Evolutionary conservation across 2,329 filamentous ascomycete genomes (phyloP).

Genomic region (Cladosporium sp.): DNA sequence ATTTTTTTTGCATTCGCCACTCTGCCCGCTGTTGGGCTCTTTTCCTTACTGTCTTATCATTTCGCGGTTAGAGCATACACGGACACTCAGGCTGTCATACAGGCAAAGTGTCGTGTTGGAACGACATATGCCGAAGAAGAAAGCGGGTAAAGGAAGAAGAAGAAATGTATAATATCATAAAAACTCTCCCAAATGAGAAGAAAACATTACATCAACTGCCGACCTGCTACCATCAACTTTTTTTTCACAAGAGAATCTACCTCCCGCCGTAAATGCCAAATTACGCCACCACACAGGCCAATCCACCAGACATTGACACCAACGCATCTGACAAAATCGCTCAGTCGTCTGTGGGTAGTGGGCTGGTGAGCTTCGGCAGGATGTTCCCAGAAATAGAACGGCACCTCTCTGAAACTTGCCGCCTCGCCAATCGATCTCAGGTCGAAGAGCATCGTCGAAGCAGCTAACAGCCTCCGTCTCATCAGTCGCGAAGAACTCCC

Average conservation of each 20-base stretch:
- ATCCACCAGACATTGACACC: not conserved
- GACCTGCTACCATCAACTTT: too few species aligned
- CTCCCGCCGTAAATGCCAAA: not conserved
- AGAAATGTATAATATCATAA: not conserved
- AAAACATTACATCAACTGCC: not conserved
- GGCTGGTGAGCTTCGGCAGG: too few species aligned
- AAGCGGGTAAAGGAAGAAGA: not conserved
- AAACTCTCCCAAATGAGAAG: not conserved
- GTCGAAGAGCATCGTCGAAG: not conserved
- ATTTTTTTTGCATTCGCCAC: not conserved
- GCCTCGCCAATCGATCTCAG: not conserved
- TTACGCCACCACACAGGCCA: not conserved
- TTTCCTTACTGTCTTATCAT: not conserved
- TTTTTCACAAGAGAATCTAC: not conserved
- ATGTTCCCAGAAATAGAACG: not conserved
- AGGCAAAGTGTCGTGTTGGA: not conserved
- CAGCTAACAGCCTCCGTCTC: not conserved
- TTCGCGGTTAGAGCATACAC: not conserved
- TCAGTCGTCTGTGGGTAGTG: too few species aligned
- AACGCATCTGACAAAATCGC: too few species aligned
- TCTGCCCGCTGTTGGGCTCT: not conserved
- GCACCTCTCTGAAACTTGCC: not conserved
- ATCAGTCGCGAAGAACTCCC: not conserved
- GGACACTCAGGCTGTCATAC: not conserved
- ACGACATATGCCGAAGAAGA: not conserved